Conservation (phyloP, 2,329 filamentous ascomycete genomes). For the Colletotrichum sp. region DNA sequence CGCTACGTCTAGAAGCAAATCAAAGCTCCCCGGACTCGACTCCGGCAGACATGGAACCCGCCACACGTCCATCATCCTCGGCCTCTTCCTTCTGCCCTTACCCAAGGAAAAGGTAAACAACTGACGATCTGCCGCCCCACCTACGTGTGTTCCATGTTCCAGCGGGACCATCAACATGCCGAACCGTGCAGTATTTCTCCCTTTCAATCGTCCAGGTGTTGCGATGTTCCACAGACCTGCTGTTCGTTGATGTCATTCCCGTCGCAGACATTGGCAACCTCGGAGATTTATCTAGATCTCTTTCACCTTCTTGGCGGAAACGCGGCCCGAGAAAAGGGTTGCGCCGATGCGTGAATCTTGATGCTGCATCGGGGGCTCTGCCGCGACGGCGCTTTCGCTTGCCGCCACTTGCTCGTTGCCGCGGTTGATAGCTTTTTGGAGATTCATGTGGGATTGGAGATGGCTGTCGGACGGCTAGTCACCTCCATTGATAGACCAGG, state of each 20-base stretch:
- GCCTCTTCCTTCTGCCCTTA: not conserved
- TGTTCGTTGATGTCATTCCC: not conserved
- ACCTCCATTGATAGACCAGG: too few relatives aligned
- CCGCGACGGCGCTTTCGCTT: not conserved
- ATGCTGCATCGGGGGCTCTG: not conserved
- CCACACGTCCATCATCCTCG: not conserved
- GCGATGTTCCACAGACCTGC: not conserved
- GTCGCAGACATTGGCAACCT: not conserved
- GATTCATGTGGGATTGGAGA: not conserved
- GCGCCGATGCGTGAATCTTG: not conserved
- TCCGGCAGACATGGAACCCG: not conserved
- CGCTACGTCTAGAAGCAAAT: not conserved
- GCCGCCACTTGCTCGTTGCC: not conserved
- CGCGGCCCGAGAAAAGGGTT: not conserved
- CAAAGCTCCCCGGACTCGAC: not conserved
- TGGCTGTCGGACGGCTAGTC: accelerated
- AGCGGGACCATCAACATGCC: not conserved
- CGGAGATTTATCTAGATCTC: not conserved
- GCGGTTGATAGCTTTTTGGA: not conserved
- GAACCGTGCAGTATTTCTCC: not conserved
- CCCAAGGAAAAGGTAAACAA: not conserved
- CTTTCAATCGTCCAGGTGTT: not conserved
- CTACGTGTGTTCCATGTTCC: not conserved
- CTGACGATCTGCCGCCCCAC: not conserved
- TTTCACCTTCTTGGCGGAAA: not conserved